phyloP scores from a whole-genome alignment of 148 eudicot genomes.

The Pharnaceum exiguum region DNA sequence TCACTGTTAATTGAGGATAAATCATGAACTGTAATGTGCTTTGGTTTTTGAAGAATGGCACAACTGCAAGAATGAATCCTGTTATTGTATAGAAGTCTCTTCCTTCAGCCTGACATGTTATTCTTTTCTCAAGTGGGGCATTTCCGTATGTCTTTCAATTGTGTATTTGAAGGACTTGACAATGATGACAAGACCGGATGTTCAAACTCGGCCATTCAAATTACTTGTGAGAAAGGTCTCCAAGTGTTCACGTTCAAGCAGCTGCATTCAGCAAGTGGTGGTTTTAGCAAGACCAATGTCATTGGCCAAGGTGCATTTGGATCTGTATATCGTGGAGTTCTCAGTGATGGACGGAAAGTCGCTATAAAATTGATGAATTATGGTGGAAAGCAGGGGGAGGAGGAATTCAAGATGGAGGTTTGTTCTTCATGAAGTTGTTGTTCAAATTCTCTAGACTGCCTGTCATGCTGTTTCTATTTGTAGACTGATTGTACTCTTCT shows the following conservation, averaged over 20 bases:
- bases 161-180: conserved; percentile 44
- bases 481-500: conserved; percentile 8
- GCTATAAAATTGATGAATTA: conserved; percentile 90
- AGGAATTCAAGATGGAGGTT: conserved; percentile 93
- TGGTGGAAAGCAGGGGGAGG: conserved; percentile 93
- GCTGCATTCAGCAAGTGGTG: conserved; percentile 78
- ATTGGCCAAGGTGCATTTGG: conserved; percentile 97
- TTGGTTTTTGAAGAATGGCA: conserved; percentile 10
- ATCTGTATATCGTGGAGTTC: conserved; percentile 78
- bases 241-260: conserved; percentile 81
- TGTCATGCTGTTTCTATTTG: not conserved
- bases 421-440: not conserved
- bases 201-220: conserved; percentile 38
- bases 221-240: conserved; percentile 64
- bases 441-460: not conserved
- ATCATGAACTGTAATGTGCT: conserved; percentile 4
- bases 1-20: not conserved
- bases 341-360: conserved; percentile 75
- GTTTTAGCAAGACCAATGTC: conserved; percentile 83
- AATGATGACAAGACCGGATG: conserved; percentile 40
- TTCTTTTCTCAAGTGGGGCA: conserved; percentile 37
- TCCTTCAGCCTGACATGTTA: conserved; percentile 33
- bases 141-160: conserved; percentile 33
- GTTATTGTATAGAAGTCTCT: conserved; percentile 4
- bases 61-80: not conserved